These are phyloP conservation scores for Talaromyces sp. DNA, from an alignment of 2,329 filamentous ascomycete genomes.

Conservation along the genomic window DNA sequence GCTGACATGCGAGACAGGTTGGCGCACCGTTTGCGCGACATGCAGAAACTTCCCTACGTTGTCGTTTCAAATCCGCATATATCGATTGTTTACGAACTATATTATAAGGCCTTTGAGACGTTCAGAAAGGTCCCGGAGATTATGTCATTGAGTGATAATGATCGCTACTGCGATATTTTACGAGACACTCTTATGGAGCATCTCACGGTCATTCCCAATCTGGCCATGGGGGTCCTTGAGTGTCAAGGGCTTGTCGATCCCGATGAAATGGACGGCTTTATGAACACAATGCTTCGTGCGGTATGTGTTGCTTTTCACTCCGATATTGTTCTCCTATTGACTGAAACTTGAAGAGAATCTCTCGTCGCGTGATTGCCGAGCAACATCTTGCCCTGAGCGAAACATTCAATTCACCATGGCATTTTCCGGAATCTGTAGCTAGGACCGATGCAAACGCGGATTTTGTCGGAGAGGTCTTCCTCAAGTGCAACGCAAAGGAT, in stretches of 20 bases:
- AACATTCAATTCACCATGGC: conserved; percentile 85
- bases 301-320: conserved; percentile 41
- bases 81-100: conserved; percentile 90
- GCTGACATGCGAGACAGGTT: conserved; percentile 50
- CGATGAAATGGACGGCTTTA: conserved; percentile 82
- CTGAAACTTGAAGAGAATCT: conserved; percentile 64
- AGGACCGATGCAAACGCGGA: conserved; percentile 62
- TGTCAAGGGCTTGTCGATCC: conserved; percentile 76
- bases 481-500: conserved; percentile 85
- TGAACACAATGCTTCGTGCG: conserved; percentile 88
- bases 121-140: conserved; percentile 82
- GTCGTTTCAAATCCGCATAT: conserved; percentile 95
- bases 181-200: conserved; percentile 78
- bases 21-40: conserved; percentile 90
- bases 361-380: conserved; percentile 91
- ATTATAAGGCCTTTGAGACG: conserved; percentile 92
- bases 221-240: conserved; percentile 91
- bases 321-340: conserved; percentile 6
- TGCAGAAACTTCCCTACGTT: conserved; percentile 92
- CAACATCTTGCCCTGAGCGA: conserved; percentile 94
- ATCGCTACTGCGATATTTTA: conserved; percentile 75
- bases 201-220: conserved; percentile 84
- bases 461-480: conserved; percentile 91
- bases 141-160: conserved; percentile 82
- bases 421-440: conserved; percentile 73